phyloP scores from a whole-genome alignment of 2,329 filamentous ascomycete genomes.

The Huntiella savannae region DNA sequence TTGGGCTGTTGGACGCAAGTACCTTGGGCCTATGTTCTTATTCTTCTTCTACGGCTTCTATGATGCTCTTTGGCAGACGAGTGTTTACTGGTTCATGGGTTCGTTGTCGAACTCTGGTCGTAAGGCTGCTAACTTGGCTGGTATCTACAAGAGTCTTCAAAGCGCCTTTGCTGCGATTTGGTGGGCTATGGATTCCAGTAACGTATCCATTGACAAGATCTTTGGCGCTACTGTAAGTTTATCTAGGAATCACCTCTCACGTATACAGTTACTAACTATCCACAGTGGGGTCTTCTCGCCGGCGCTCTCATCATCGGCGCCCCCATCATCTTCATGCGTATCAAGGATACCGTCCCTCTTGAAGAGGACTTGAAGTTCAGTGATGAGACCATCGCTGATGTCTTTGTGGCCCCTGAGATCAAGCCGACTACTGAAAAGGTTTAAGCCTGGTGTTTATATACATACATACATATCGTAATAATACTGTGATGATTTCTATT shows the following conservation, averaged over 20 bases:
- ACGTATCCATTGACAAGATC: slow-evolving; percentile 47
- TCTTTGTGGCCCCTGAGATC: slow-evolving; percentile 20
- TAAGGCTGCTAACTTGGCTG: slow-evolving; percentile 79
- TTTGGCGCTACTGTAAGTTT: slow-evolving; percentile 36
- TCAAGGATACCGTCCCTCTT: slow-evolving; percentile 62
- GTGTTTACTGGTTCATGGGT: slow-evolving; percentile 89
- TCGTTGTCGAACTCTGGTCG: slow-evolving; percentile 81
- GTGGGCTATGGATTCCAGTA: slow-evolving; percentile 47
- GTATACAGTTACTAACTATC: slow-evolving; percentile 17
- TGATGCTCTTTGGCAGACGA: slow-evolving; percentile 80
- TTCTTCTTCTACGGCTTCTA: slow-evolving; percentile 85
- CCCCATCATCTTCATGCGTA: slow-evolving; percentile 60
- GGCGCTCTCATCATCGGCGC: slow-evolving; percentile 58
- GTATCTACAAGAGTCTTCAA: slow-evolving; percentile 72
- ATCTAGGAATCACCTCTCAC: slow-evolving; percentile 5
- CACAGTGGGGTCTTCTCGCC: slow-evolving; percentile 50
- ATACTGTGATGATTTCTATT: no score
- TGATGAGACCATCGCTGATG: slow-evolving; percentile 62
- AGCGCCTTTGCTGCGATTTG: slow-evolving; percentile 68
- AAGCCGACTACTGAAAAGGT: no score
- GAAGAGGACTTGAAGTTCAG: slow-evolving; percentile 73
- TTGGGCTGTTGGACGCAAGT: slow-evolving; percentile 44
- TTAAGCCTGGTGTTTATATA: no score
- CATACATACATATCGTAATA: no score
- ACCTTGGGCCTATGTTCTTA: slow-evolving; percentile 64